Evolutionary conservation across 2,329 filamentous ascomycete genomes (phyloP), one percentile per base, ranked within the genome.

Genomic region (Thielaviopsis musarum): DNA sequence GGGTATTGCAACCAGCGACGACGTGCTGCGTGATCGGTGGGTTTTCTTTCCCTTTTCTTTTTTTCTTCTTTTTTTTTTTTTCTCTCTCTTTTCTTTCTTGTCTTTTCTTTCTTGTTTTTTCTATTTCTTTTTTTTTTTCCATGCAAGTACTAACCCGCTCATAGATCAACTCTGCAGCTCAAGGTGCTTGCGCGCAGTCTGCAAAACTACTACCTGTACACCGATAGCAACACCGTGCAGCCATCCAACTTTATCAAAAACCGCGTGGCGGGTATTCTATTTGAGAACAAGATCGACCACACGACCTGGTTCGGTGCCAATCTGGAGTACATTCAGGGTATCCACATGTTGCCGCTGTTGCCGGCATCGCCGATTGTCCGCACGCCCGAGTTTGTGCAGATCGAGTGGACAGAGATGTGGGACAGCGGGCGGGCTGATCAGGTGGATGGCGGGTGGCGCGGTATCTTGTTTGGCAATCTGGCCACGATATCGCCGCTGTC

Each of bases 281-380:
- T 96, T 66, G 91, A 97, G 72, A 96, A 96, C 75, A 97, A 97
- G 72, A 79, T 90, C 58, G 88, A 97, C 69, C 89, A 96, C 70
- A 85, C 87, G 3, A 96, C 91, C 0, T 96, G 89, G 72, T 96
- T 96, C 66, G 88, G 88, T 53, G 70, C 74, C 56, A 81, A 84
- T 60, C 77, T 81, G 13, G 85, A 91, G 70, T 88, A 82, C 65
- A 79, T 94, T 62, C 73, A 81, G 66, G 86, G 87, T 61, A 91
- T 91, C 65, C 87, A 93, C 72, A 91, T 93, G 87, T 76, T 91
- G 30, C 88, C 88, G 0, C 72, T 91, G 53, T 75, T 85, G 56
- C 83, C 88, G 2, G 75, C 79, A 59, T 85, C 85, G 1, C 75
- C 83, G 5, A 80, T 87, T 61, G 81, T 83, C 5, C 82, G 93